phyloP scores from a whole-genome alignment of 2,329 filamentous ascomycete species.

The Trichoderma koningiopsis region DNA sequence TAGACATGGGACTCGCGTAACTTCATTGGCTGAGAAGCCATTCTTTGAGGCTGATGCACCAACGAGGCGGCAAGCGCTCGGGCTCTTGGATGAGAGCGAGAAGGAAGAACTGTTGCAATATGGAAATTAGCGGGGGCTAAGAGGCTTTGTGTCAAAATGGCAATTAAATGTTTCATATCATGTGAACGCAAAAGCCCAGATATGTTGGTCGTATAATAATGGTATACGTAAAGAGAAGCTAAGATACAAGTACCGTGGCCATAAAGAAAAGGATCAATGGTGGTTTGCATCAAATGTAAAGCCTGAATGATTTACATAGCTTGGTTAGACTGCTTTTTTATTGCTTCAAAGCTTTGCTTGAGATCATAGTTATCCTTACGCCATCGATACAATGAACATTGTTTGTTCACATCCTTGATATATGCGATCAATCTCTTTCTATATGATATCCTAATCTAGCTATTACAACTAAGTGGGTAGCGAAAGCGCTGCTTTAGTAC shows the following conservation, averaged over 20 bases:
- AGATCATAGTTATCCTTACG: too few species aligned
- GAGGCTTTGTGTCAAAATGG: neutral
- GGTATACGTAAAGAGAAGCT: too few species aligned
- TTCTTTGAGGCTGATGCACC: constrained; percentile 66
- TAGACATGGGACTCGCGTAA: constrained; percentile 72
- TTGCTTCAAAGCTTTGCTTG: too few species aligned
- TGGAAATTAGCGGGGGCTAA: neutral
- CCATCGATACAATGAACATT: too few species aligned
- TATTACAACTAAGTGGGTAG: neutral
- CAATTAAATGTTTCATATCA: neutral
- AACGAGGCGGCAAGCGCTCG: constrained; percentile 66
- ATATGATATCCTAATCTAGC: neutral
- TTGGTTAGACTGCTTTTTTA: too few species aligned
- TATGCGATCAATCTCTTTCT: neutral
- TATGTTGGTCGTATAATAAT: neutral
- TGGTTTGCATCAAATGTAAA: too few species aligned
- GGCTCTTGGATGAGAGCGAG: constrained; percentile 62
- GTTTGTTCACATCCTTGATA: too few species aligned
- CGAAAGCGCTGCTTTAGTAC: neutral
- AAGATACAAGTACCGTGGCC: too few species aligned
- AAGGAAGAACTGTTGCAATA: constrained; percentile 35
- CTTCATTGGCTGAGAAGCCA: constrained; percentile 70
- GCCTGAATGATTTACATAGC: too few species aligned
- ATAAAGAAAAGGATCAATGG: too few species aligned
- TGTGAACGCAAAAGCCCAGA: neutral